phyloP scores from a whole-genome alignment of 2,329 filamentous ascomycete species.

The Sporothrix dimorphospora region DNA sequence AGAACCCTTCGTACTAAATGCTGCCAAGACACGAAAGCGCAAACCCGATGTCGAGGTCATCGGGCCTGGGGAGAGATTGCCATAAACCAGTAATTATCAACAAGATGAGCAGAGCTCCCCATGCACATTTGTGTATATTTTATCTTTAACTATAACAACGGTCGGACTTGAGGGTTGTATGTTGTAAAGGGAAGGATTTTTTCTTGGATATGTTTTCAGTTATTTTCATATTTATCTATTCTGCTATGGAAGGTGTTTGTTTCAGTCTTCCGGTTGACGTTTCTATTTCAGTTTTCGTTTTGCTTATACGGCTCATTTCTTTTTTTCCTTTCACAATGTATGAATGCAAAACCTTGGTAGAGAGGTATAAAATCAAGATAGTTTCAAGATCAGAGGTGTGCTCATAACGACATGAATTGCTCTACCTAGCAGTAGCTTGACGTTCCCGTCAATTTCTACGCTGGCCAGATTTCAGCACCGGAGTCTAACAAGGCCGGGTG shows the following conservation, averaged over 20 bases:
- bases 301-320: not conserved
- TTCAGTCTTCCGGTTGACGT: conserved; percentile 24
- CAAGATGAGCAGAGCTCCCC: not conserved
- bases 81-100: not conserved
- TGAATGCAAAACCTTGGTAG: not conserved
- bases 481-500: not conserved
- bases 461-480: not conserved
- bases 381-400: not conserved
- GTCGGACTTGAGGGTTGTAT: conserved; percentile 5
- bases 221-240: conserved; percentile 30
- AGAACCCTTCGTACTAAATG: conserved; percentile 55
- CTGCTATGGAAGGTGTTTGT: conserved; percentile 25
- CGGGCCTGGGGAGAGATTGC: not conserved
- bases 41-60: not conserved
- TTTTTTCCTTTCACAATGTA: not conserved
- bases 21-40: conserved; percentile 6
- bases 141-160: not conserved
- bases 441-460: not conserved
- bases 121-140: not conserved
- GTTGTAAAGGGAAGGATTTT: conserved; percentile 25
- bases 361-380: not conserved
- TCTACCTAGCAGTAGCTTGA: not conserved
- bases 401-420: not conserved
- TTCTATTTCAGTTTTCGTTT: not conserved
- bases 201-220: conserved; percentile 31